Evolutionary conservation across 306 rosid genomes (phyloP).

Genomic region (Clitoria ternatea): DNA sequence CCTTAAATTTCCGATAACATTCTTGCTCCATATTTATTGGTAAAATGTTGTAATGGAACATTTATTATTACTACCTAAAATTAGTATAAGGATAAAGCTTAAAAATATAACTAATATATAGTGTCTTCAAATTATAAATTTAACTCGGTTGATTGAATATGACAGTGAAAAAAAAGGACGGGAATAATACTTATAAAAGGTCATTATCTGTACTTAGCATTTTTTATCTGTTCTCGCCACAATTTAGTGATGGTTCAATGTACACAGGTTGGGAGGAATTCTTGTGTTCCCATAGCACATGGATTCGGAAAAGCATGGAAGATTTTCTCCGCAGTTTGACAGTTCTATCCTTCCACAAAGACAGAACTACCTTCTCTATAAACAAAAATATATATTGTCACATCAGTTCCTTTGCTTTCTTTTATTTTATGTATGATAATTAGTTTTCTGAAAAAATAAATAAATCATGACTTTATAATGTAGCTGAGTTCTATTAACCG

Average conservation of each 20-base stretch:
- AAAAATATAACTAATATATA: no score
- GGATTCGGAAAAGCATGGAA: conserved; percentile 15
- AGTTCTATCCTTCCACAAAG: background rate
- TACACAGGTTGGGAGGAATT: background rate
- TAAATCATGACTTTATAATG: background rate
- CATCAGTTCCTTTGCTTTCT: background rate
- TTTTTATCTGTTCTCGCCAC: background rate
- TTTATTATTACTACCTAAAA: no score
- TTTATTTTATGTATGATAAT: background rate
- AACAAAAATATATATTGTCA: conserved; percentile 20
- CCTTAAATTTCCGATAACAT: no score
- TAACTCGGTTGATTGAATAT: no score
- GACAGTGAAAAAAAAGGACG: no score
- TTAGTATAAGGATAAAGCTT: no score
- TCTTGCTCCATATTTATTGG: no score
- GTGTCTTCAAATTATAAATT: no score
- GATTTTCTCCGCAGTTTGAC: conserved; percentile 19
- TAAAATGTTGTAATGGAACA: no score
- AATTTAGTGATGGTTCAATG: conserved; percentile 17
- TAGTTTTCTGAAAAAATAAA: background rate
- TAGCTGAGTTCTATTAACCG: no score
- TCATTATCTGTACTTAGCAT: background rate
- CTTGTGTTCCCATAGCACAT: conserved; percentile 16
- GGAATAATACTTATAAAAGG: background rate
- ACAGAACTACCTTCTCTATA: conserved; percentile 20